A percentile compares a stretch with the other conserved stretches of the same genome.
phyloP scores from a whole-genome alignment of 1,284 basidiomycete species.

The Grifola frondosa region DNA sequence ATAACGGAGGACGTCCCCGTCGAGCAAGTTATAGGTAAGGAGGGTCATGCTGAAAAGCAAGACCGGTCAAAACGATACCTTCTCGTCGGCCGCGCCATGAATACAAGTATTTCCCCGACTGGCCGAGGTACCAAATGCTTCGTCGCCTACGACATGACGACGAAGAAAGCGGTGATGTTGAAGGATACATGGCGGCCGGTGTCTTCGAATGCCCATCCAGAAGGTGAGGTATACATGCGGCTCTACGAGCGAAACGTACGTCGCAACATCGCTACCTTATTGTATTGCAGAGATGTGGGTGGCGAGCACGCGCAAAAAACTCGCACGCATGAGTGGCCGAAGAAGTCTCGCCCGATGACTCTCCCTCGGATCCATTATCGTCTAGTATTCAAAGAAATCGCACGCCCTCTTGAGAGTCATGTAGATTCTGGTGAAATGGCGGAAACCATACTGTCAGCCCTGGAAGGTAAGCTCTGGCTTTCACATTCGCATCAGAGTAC shows the following conservation, averaged over 20 bases:
- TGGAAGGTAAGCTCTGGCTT: neutral
- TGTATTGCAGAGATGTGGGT: neutral
- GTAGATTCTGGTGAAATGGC: neutral
- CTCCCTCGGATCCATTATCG: conserved; percentile 5
- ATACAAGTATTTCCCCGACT: too few species aligned
- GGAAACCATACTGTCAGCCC: neutral
- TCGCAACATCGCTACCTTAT: neutral
- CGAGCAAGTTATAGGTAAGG: too few species aligned
- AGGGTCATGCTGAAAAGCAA: too few species aligned
- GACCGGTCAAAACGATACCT: too few species aligned
- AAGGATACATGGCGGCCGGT: conserved; percentile 1
- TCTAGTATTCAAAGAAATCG: conserved; percentile 1
- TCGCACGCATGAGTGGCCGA: too few species aligned
- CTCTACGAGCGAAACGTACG: neutral
- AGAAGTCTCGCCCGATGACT: too few species aligned
- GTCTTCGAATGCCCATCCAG: neutral
- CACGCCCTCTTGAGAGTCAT: neutral
- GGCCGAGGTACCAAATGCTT: too few species aligned
- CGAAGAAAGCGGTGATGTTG: too few species aligned
- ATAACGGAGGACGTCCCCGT: too few species aligned
- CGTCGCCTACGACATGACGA: too few species aligned
- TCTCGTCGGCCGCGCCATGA: too few species aligned
- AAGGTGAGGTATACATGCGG: conserved; percentile 1
- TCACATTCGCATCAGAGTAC: neutral
- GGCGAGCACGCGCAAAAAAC: too few species aligned